Conservation (phyloP, 106 monocot genomes). For the Dendrobium catenatum region DNA sequence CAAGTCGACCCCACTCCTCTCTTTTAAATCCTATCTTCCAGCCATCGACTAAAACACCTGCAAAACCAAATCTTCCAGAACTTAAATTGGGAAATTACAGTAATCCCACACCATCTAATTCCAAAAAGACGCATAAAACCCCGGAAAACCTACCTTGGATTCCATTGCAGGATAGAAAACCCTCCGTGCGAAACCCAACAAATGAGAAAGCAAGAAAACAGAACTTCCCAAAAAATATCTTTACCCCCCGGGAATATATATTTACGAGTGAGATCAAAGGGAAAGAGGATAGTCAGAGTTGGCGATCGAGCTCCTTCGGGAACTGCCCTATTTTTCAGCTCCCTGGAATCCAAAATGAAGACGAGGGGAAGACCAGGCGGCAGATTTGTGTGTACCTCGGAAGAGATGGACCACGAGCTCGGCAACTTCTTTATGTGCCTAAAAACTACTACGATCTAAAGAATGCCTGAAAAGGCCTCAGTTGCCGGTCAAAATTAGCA, state of each 20-base stretch:
- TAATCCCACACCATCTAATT: neutral
- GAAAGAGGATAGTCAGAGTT: no score
- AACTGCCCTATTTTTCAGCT: slow-evolving; percentile 7
- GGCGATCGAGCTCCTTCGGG: slow-evolving; percentile 2
- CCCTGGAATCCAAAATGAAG: neutral
- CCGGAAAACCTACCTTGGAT: neutral
- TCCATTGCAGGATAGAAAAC: neutral
- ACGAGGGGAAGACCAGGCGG: neutral
- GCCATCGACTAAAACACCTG: neutral
- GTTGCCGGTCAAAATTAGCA: no score
- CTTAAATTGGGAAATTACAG: neutral
- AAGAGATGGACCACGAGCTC: neutral
- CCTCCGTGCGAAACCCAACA: neutral
- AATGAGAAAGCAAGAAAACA: neutral
- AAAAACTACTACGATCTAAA: no score
- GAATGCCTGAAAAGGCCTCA: no score
- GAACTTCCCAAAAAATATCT: neutral
- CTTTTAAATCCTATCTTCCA: neutral
- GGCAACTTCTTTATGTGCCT: neutral
- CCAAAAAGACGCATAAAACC: neutral
- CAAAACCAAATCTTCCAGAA: neutral
- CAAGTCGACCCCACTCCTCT: neutral
- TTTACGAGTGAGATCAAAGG: neutral
- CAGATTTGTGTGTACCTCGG: neutral
- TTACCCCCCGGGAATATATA: neutral